Conservation (phyloP, 163 green algal species). For the Dunaliella salina region DNA sequence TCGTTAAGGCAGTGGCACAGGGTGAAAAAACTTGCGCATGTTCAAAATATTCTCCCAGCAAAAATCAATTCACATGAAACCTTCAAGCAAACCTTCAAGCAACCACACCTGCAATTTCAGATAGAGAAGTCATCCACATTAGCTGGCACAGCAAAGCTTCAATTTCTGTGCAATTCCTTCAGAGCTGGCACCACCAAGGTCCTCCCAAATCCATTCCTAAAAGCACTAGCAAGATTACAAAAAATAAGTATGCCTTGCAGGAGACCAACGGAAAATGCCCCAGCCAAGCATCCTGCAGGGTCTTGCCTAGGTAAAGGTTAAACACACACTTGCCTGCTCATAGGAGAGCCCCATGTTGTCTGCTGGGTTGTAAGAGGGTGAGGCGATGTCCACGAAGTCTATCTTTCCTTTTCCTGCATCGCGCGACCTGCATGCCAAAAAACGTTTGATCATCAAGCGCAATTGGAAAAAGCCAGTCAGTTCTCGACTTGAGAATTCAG, state of each 20-base stretch:
- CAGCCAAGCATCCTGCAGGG: constrained; percentile 6
- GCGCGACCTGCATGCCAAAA: constrained; percentile 20
- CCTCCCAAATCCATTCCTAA: neutral
- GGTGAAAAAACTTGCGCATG: no score
- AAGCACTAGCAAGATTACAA: neutral
- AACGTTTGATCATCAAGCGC: constrained; percentile 37
- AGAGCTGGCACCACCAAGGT: no score
- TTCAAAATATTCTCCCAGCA: no score
- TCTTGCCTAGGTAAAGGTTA: no score
- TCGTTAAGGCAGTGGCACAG: no score
- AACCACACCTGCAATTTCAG: no score
- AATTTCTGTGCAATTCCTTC: no score
- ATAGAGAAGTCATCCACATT: no score
- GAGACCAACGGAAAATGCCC: neutral
- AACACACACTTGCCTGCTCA: constrained; percentile 41
- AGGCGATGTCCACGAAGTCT: constrained; percentile 84
- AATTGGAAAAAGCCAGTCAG: neutral
- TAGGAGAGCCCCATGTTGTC: constrained; percentile 73
- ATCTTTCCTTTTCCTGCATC: constrained; percentile 67
- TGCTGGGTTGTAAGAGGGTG: constrained; percentile 52
- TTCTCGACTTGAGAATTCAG: no score
- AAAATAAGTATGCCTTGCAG: neutral
- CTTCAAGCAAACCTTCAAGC: no score
- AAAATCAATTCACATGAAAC: no score
- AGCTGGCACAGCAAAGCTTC: no score